Evolutionary conservation across 192 early-diverging fungal species (phyloP), one percentile per base, ranked within the genome.

Genomic region (Diversispora epigaea): DNA sequence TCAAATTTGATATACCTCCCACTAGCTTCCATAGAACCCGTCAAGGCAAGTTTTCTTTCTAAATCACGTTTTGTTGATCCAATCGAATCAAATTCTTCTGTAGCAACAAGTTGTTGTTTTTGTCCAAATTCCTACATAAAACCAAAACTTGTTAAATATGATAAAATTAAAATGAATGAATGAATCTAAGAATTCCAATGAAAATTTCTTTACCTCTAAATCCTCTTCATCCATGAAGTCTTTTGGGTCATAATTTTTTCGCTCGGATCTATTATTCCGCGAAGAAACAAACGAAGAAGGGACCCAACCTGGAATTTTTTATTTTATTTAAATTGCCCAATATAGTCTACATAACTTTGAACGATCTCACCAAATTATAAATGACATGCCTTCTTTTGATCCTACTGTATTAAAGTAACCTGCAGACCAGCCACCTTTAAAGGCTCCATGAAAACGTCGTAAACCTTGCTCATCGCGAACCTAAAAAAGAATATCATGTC

Each of bases 141-240:
- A 6, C 32, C 10, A 46, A 45, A 25, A 25, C 25, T 11, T 49
- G 22, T 43, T 60, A 11, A 54, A n/a, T 6, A 12, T 19, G 6
- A 61, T n/a, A 3, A 32, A 69, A 43, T 7, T 6, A 17, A 57
- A 45, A 32, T 25, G 46, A 32, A 22, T 63, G 9, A 46, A 49
- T 10, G 19, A 21, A 64, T 61, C 25, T 2, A 52, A 62, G 4
- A 17, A 54, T 46, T 22, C 52, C 52, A 72, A 80, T 21, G 21
- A 9, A 52, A n/a, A 6, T 40, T 60, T n/a, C 72, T 66, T 49
- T 81, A 86, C 94, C 71, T 88, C 89, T 21, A 93, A 73, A 73
- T 99, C 97, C 75, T 99, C 95, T 6, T 96, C 94, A 81, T 99
- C 97, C 97, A 99, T 99, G 73, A 89, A 97, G 75, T 99, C 96